Percentiles rank a stretch among this genome's conserved stretches.
Evolutionary conservation across 225 moss, liverwort and hornwort species (phyloP).

Genomic region (Pleurozium schreberi): DNA sequence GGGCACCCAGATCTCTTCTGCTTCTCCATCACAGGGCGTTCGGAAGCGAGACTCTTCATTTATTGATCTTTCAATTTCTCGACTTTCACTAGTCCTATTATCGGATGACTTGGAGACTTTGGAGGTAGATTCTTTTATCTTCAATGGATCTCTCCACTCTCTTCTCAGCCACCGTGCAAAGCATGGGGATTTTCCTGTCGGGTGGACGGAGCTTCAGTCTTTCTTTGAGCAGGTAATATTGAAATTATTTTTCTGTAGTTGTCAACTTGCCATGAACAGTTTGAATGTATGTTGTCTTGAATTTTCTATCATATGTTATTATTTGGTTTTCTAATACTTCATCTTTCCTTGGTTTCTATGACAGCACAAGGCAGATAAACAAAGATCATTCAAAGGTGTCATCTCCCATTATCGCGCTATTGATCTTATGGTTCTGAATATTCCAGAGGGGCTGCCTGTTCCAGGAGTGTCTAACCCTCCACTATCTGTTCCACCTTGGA

Average conservation of each 20-base stretch:
- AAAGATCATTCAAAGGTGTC: too few relatives aligned
- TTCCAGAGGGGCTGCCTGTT: too few relatives aligned
- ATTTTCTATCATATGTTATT: fast-evolving
- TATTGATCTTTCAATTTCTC: neutral
- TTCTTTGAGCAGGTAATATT: neutral
- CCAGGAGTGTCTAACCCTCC: too few relatives aligned
- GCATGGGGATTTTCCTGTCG: neutral
- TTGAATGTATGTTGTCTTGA: neutral
- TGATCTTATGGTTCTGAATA: too few relatives aligned
- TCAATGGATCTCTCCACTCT: fast-evolving
- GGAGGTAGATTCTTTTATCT: neutral
- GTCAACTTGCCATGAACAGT: fast-evolving
- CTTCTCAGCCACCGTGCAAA: fast-evolving
- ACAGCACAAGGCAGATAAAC: too few relatives aligned
- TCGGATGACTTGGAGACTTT: fast-evolving
- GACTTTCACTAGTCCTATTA: neutral
- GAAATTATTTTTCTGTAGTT: fast-evolving
- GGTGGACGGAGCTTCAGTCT: fast-evolving
- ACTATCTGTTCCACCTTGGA: too few relatives aligned
- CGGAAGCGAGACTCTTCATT: neutral
- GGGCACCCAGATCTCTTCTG: fast-evolving
- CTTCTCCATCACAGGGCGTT: neutral
- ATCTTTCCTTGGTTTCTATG: neutral
- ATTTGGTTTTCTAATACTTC: neutral
- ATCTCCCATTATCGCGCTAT: too few relatives aligned